A percentile compares a stretch with the other conserved stretches of the same genome.
These are phyloP conservation scores for Whalleya microplaca DNA, from an alignment of 2,329 filamentous ascomycete species.

Conservation along the genomic window DNA sequence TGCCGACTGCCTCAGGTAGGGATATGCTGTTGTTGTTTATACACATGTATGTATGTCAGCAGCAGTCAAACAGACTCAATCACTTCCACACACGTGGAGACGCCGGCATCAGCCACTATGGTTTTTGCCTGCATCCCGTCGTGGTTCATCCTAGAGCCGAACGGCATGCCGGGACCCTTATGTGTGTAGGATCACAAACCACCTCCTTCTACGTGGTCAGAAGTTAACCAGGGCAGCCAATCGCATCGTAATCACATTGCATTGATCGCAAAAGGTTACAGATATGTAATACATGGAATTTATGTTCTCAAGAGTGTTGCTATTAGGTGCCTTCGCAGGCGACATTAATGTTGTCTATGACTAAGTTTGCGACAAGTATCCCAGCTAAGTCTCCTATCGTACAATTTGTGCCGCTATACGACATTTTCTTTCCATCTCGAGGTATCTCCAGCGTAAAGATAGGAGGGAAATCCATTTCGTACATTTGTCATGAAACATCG, in stretches of 20 bases:
- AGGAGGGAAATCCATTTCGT: not conserved
- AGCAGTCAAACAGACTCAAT: not conserved
- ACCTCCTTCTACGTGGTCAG: too few relatives aligned
- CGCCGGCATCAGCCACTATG: not conserved
- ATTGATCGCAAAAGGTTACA: too few relatives aligned
- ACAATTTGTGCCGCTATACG: not conserved
- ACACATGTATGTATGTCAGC: not conserved
- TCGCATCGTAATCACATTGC: not conserved
- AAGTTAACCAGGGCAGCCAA: not conserved
- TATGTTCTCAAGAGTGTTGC: not conserved
- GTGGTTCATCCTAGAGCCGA: too few relatives aligned
- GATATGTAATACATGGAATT: too few relatives aligned
- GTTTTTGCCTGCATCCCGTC: too few relatives aligned
- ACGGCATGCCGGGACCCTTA: too few relatives aligned
- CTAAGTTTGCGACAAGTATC: not conserved
- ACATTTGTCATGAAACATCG: conserved; percentile 8
- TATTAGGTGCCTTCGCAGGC: not conserved
- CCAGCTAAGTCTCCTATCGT: not conserved
- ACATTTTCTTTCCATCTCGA: not conserved
- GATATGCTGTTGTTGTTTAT: too few relatives aligned
- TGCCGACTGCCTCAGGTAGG: too few relatives aligned
- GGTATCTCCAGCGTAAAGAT: not conserved
- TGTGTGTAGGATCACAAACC: too few relatives aligned
- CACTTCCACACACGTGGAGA: not conserved
- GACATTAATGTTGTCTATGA: not conserved